phyloP scores from a whole-genome alignment of 768 basidiomycete species.

The Russula vinacea region DNA sequence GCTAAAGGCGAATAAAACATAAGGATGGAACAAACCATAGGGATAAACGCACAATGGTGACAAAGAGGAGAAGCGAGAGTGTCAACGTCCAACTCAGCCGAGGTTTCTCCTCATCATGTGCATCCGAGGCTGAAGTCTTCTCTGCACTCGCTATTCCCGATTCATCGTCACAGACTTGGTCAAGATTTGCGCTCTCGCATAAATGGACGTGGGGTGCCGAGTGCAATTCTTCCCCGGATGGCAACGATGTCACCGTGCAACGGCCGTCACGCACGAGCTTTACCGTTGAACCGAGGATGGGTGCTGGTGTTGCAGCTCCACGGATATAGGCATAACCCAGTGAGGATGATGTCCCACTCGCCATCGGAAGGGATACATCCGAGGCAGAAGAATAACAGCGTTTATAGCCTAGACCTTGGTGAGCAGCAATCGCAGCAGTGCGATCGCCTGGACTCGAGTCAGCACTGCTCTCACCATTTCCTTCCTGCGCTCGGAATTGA shows the following conservation, averaged over 20 bases:
- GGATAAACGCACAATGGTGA: constrained; percentile 25
- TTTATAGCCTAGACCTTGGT: not conserved
- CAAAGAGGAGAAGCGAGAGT: constrained; percentile 12
- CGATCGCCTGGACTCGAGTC: constrained; percentile 9
- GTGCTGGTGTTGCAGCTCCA: constrained; percentile 19
- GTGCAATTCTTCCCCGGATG: constrained; percentile 20
- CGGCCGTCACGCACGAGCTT: constrained; percentile 28
- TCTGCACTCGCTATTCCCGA: not conserved
- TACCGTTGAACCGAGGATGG: constrained; percentile 27
- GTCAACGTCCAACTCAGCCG: constrained; percentile 27
- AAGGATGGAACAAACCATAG: not conserved
- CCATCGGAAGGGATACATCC: constrained; percentile 22
- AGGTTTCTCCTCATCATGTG: constrained; percentile 19
- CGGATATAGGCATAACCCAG: constrained; percentile 23
- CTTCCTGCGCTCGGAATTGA: constrained; percentile 13
- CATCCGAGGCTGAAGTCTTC: not conserved
- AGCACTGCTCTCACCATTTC: constrained; percentile 5
- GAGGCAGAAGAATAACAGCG: constrained; percentile 20
- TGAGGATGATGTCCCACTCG: constrained; percentile 14
- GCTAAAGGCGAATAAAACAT: constrained; percentile 32
- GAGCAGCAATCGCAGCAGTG: not conserved
- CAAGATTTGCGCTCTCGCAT: constrained; percentile 8
- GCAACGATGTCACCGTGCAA: constrained; percentile 24
- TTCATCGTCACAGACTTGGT: constrained; percentile 17
- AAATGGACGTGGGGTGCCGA: constrained; percentile 4